Evolutionary conservation across 306 rosid genomes (phyloP).

Genomic region (Begonia loranthoides): DNA sequence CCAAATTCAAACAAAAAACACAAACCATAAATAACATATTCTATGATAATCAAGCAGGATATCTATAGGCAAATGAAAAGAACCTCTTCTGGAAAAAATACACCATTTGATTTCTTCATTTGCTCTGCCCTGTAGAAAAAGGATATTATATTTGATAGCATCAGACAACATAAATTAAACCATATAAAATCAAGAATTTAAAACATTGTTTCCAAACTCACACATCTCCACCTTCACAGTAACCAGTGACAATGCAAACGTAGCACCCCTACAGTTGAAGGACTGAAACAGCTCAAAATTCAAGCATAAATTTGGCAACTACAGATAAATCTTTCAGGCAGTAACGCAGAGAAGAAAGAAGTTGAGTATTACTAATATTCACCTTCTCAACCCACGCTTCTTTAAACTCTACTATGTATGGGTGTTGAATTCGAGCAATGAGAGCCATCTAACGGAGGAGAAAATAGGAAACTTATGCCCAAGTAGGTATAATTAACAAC

Average conservation of each 20-base stretch:
- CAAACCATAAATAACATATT: neutral
- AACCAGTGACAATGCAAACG: slow-evolving; percentile 97
- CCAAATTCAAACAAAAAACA: slow-evolving; percentile 21
- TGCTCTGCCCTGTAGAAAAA: slow-evolving; percentile 59
- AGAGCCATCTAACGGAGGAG: slow-evolving; percentile 71
- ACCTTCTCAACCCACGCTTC: slow-evolving; percentile 99
- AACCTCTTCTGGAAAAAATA: slow-evolving; percentile 91
- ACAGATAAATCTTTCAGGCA: neutral
- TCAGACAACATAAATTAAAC: too few relatives aligned
- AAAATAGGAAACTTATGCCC: slow-evolving; percentile 2
- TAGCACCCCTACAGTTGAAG: slow-evolving; percentile 79
- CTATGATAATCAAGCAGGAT: neutral
- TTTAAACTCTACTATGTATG: slow-evolving; percentile 86
- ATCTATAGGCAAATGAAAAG: neutral
- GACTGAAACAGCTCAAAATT: neutral
- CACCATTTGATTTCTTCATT: slow-evolving; percentile 85
- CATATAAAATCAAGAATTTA: neutral
- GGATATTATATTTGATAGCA: neutral
- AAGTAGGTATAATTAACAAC: slow-evolving; percentile 11
- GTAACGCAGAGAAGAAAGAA: slow-evolving; percentile 4
- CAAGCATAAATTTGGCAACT: too few relatives aligned
- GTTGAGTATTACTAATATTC: slow-evolving; percentile 7
- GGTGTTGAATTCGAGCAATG: slow-evolving; percentile 90
- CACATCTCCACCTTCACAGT: slow-evolving; percentile 99
- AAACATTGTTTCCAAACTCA: slow-evolving; percentile 25